These are phyloP conservation scores for Chaetomium globosum DNA, from an alignment of 2,329 filamentous ascomycete species.

Conservation along the genomic window DNA sequence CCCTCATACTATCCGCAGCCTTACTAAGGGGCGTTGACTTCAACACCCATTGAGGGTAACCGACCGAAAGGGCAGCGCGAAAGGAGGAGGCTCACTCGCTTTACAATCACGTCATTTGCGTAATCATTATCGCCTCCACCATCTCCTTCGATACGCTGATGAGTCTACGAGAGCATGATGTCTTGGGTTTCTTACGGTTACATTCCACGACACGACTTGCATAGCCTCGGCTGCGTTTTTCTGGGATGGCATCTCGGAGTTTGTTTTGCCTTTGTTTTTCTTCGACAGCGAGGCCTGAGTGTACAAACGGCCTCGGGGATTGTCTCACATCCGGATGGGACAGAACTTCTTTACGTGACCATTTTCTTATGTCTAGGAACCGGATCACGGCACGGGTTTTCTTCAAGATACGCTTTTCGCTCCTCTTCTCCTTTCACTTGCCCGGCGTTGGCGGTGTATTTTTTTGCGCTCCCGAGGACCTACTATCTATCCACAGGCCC, in stretches of 20 bases:
- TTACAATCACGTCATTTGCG: not conserved
- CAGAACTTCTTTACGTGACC: not conserved
- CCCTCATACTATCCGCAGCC: constrained; percentile 31
- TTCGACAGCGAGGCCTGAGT: constrained; percentile 9
- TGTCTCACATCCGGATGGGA: constrained; percentile 5
- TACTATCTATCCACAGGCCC: not conserved
- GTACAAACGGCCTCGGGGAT: constrained; percentile 7
- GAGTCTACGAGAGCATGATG: constrained; percentile 26
- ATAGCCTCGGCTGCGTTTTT: constrained; percentile 27
- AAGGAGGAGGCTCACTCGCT: constrained; percentile 8
- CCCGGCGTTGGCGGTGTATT: constrained; percentile 23
- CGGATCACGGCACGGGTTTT: constrained; percentile 24
- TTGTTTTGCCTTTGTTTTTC: constrained; percentile 6
- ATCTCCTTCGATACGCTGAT: constrained; percentile 20
- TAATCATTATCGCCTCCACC: not conserved
- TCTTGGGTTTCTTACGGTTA: constrained; percentile 21
- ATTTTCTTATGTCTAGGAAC: constrained; percentile 16
- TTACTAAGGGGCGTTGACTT: constrained; percentile 9
- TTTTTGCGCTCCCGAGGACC: not conserved
- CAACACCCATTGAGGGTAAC: not conserved
- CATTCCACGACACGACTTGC: constrained; percentile 24
- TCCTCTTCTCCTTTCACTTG: not conserved
- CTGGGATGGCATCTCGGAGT: constrained; percentile 22
- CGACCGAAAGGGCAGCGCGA: not conserved
- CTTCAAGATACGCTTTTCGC: constrained; percentile 10